Conservation (phyloP, 78 protist genomes). For the slime mould (Dictyostelium discoideum) region dicty_2.7 NC_007088.5:7020001-7020500, state of each 20-base stretch:
- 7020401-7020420: no score
- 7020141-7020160: constrained; percentile 63
- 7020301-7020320: no score
- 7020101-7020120: constrained; percentile 35
- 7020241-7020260: constrained; percentile 12
- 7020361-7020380: no score
- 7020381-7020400: no score
- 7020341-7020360: no score
- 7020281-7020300: no score
- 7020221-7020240: constrained; percentile 23
- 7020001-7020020: background rate
- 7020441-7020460: no score
- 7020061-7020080: constrained; percentile 43
- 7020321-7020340: no score
- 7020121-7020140: background rate
- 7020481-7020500: no score
- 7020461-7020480: no score
- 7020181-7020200: constrained; percentile 37
- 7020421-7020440: no score
- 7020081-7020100: background rate
- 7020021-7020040: constrained; percentile 2
- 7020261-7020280: no score
- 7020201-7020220: constrained; percentile 58
- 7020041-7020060: background rate
- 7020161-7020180: constrained; percentile 38